Percentiles rank a stretch among this genome's conserved stretches.
phyloP scores from a whole-genome alignment of 305 asterid species.

The Lippia alba region DNA sequence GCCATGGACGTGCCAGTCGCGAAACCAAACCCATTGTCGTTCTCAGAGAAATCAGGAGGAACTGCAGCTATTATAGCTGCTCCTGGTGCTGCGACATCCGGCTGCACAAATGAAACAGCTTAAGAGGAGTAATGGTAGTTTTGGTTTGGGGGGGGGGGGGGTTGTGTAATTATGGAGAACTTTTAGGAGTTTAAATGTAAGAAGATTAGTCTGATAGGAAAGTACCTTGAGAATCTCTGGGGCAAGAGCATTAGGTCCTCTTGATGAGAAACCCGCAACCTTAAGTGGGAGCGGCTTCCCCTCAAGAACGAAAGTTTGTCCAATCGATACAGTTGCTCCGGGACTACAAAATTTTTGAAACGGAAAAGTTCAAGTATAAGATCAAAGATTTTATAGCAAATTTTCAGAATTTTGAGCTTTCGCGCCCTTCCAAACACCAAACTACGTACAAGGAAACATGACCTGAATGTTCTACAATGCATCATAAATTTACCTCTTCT shows the following conservation, averaged over 20 bases:
- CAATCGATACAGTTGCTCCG: background rate
- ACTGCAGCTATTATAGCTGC: slow-evolving; percentile 20
- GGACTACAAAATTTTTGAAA: background rate
- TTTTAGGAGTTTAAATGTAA: too few relatives aligned
- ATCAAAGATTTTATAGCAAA: too few relatives aligned
- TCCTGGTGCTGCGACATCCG: slow-evolving; percentile 35
- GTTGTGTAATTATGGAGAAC: background rate
- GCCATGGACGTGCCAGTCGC: slow-evolving; percentile 27
- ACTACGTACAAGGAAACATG: too few relatives aligned
- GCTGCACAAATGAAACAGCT: slow-evolving; percentile 5
- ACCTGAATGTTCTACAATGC: too few relatives aligned
- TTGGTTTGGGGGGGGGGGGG: background rate
- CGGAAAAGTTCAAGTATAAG: background rate
- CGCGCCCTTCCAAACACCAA: too few relatives aligned
- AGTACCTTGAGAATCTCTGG: slow-evolving; percentile 26
- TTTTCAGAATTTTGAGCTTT: too few relatives aligned
- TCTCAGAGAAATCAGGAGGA: background rate
- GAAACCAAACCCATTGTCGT: slow-evolving; percentile 7
- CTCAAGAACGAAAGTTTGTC: slow-evolving; percentile 12
- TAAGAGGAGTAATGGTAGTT: background rate
- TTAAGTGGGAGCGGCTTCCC: slow-evolving; percentile 20
- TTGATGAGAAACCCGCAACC: slow-evolving; percentile 21
- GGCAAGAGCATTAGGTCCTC: slow-evolving; percentile 28
- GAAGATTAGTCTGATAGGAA: background rate
- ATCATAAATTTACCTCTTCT: slow-evolving; percentile 22